Conservation (phyloP, 164 flowering plant species). For the Magnolia kwangsiensis region DNA sequence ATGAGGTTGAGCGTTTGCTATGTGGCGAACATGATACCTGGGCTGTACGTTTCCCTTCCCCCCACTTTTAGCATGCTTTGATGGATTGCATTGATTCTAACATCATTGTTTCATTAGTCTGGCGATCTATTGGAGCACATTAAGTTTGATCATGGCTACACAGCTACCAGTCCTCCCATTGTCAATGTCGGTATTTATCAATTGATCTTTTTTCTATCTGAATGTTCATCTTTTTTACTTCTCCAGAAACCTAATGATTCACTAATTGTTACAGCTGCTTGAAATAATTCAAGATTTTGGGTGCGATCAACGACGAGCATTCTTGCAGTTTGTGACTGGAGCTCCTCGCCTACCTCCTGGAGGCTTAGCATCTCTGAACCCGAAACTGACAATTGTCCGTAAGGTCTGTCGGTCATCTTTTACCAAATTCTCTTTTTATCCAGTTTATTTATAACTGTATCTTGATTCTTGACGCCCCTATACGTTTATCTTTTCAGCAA, state of each 20-base stretch:
- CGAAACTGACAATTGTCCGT: conserved; percentile 86
- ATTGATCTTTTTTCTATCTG: background rate
- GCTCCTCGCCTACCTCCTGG: conserved; percentile 96
- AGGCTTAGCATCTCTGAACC: conserved; percentile 84
- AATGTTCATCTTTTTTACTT: background rate
- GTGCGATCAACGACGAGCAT: conserved; percentile 57
- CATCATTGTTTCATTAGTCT: conserved; percentile 27
- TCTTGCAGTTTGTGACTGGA: conserved; percentile 93
- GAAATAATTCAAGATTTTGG: conserved; percentile 70
- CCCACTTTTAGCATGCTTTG: background rate
- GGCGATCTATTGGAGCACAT: conserved; percentile 68
- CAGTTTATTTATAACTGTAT: background rate
- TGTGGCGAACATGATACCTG: conserved; percentile 82
- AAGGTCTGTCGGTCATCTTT: conserved; percentile 45
- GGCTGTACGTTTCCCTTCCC: conserved; percentile 44
- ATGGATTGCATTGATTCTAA: background rate
- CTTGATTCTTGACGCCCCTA: background rate
- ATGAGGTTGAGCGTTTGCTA: conserved; percentile 74
- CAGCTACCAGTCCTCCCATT: conserved; percentile 79
- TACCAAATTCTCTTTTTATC: background rate
- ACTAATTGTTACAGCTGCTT: conserved; percentile 50
- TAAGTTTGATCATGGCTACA: conserved; percentile 96
- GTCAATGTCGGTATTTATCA: conserved; percentile 44
- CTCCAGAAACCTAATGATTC: background rate
- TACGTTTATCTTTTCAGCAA: conserved; percentile 36